These are phyloP conservation scores for Trichomonas vaginalis DNA, from an alignment of 208 protist species.

Conservation along the genomic window DNA sequence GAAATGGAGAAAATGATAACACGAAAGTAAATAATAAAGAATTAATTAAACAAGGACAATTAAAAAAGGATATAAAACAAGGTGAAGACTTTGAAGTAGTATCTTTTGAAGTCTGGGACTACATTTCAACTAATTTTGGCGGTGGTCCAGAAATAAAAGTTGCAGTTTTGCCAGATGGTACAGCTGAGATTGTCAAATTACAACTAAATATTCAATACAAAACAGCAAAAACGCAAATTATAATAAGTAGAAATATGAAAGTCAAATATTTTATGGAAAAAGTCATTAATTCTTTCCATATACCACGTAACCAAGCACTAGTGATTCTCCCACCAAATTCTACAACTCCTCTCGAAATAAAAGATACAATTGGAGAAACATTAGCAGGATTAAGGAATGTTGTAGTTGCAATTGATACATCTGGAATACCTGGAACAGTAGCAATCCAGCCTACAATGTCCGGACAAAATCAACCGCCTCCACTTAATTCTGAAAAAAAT, in stretches of 20 bases:
- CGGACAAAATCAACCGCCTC: neutral
- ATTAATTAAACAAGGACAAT: neutral
- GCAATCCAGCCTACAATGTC: neutral
- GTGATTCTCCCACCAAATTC: neutral
- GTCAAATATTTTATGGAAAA: neutral
- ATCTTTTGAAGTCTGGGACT: neutral
- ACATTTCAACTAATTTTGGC: neutral
- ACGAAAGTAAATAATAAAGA: neutral
- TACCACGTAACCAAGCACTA: neutral
- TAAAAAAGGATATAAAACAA: neutral
- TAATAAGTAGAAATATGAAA: neutral
- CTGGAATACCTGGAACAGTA: neutral
- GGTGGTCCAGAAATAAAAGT: neutral
- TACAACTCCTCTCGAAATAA: neutral
- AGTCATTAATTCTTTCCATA: neutral
- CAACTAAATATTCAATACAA: neutral
- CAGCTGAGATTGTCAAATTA: neutral
- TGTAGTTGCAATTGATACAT: neutral
- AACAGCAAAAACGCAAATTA: neutral
- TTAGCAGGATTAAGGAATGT: neutral
- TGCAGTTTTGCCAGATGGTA: neutral
- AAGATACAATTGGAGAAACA: neutral
- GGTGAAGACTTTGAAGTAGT: neutral
- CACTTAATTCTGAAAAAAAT: neutral
- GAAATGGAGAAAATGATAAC: neutral